These are phyloP conservation scores for Acacia melanoxylon DNA, from an alignment of 306 rosid species.

Conservation along the genomic window DNA sequence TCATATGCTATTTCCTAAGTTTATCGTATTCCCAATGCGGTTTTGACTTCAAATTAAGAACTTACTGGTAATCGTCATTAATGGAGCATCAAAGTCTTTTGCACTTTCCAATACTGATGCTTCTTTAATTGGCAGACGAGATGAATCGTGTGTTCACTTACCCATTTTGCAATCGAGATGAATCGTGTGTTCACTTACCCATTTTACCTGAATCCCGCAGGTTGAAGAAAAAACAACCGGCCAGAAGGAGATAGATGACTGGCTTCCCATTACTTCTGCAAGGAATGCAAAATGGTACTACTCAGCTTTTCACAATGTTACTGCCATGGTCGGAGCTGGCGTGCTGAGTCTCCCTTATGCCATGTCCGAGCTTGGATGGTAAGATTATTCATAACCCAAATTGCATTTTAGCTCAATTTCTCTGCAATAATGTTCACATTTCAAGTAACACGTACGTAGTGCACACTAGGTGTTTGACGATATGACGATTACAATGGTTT, in stretches of 20 bases:
- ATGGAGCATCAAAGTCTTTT: too few species aligned
- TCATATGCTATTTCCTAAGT: too few species aligned
- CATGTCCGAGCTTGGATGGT: slow-evolving; percentile 79
- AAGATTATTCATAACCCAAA: slow-evolving; percentile 18
- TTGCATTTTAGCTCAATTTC: not conserved
- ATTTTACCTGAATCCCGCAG: slow-evolving; percentile 25
- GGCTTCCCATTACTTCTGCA: slow-evolving; percentile 82
- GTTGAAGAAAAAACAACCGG: slow-evolving; percentile 30
- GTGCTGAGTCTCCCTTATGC: slow-evolving; percentile 79
- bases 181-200: slow-evolving; percentile 5
- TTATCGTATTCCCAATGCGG: too few species aligned
- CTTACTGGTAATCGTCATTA: too few species aligned
- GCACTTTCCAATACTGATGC: too few species aligned
- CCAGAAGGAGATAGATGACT: slow-evolving; percentile 59
- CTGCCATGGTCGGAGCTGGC: slow-evolving; percentile 96
- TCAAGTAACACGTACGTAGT: not conserved
- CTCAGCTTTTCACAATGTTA: slow-evolving; percentile 84
- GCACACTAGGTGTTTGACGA: not conserved
- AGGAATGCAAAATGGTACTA: slow-evolving; percentile 95
- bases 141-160: too few species aligned
- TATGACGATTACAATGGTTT: not conserved
- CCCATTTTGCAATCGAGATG: too few species aligned
- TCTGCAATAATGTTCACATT: not conserved
- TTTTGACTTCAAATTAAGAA: too few species aligned
- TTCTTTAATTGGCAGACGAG: too few species aligned